These are phyloP conservation scores for Cladosporium sp. DNA, from an alignment of 2,329 filamentous ascomycete species.

Conservation along the genomic window DNA sequence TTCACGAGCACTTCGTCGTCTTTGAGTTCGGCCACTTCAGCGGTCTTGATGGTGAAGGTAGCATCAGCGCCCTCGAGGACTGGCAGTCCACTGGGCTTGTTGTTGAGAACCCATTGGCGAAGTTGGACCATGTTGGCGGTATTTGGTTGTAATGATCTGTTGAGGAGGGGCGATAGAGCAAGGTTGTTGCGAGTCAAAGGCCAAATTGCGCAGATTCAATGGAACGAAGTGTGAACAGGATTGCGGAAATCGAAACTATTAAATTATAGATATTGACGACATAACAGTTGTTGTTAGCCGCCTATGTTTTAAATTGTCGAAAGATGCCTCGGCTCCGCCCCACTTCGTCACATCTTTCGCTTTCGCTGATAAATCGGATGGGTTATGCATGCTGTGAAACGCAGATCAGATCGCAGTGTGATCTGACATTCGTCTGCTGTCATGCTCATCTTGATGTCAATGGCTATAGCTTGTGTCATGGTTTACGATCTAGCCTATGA, in stretches of 20 bases:
- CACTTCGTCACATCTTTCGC: neutral
- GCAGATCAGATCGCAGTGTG: neutral
- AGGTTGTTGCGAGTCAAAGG: neutral
- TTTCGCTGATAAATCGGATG: slow-evolving; percentile 8
- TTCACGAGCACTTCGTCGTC: slow-evolving; percentile 51
- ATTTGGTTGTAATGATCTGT: neutral
- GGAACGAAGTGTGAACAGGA: neutral
- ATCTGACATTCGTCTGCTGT: neutral
- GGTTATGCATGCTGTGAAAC: slow-evolving; percentile 5
- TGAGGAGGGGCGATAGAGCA: neutral
- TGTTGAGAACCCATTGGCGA: slow-evolving; percentile 47
- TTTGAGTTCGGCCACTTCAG: slow-evolving; percentile 34
- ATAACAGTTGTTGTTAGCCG: neutral
- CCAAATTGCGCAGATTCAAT: no score
- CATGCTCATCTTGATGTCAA: neutral
- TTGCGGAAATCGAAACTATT: neutral
- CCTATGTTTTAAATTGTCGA: no score
- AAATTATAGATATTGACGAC: neutral
- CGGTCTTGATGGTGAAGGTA: slow-evolving; percentile 45
- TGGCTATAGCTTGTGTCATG: neutral
- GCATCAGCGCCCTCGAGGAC: slow-evolving; percentile 41
- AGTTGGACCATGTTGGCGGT: slow-evolving; percentile 24
- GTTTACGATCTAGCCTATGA: neutral
- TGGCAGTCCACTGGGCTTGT: slow-evolving; percentile 42
- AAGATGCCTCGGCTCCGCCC: slow-evolving; percentile 5